Base-by-base conservation (phyloP, 306 rosid genomes). In the Gastrolobium bilobum region DNA sequence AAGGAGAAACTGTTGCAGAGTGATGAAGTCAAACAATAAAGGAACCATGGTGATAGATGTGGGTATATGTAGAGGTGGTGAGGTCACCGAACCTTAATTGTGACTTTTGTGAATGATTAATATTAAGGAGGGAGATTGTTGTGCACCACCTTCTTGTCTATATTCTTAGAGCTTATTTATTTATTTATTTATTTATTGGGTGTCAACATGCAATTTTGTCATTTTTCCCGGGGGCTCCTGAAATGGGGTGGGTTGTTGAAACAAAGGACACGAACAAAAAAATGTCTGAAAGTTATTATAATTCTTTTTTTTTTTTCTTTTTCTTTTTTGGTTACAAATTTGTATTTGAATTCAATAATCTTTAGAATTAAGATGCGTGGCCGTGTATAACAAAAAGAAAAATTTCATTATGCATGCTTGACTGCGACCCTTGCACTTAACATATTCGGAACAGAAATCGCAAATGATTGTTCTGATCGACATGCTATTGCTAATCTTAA, bases 1-100 rank as follows among this genome's bases (percentile, higher is more conserved):
- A 7, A 86, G 98, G 75, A 90, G 98, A 83, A 96, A 90, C 67
- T 96, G 99, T 80, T 96, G 99, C 89, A 87, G 92, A 85, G 79
- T 96, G 52, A 63, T 78, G 90, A 75, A 84, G n/a, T 71, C 93
- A 1, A 81, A 72, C 75, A 87, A 90, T 88, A 82, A 78, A 73
- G 91, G 91, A 72, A 83, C 86, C 33, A 47, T 91, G 90, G 81
- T 82, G 81, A 87, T 94, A 47, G 88, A 90, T 67, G 99, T 96
- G 60, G 98, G 97, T 50, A 29, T 83, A 47, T 96, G 99, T 62
- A 87, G 68, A 68, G 91, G 82, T 71, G 93, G 94, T 33, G 98
- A 96, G 82, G 81, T 91, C 85, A 84, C 73, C 72, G 96, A 90
- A 89, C 68, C 87, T 31, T 80, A 65, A 66, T 47, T 46, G 29